Evolutionary conservation across 495 filamentous ascomycete genomes (phyloP).

Genomic region (Cercophora sp.): DNA sequence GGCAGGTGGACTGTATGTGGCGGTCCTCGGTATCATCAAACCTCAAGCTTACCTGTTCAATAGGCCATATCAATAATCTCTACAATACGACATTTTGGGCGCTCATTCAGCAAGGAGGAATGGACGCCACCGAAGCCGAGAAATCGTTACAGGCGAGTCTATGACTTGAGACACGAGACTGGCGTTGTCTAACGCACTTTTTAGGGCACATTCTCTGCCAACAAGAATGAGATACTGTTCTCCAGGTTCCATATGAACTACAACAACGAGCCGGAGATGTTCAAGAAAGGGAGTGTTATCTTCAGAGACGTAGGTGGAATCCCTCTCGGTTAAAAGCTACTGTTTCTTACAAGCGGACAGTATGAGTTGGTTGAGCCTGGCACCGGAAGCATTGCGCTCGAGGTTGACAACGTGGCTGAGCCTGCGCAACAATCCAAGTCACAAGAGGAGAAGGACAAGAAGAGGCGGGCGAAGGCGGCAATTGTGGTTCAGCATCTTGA

Average conservation of each 20-base stretch:
- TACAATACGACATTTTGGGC: constrained; percentile 98
- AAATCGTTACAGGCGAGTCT: constrained; percentile 71
- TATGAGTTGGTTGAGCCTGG: constrained; percentile 53
- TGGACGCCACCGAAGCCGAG: constrained; percentile 74
- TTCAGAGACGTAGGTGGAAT: constrained; percentile 67
- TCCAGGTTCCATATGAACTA: constrained; percentile 89
- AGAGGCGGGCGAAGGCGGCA: constrained; percentile 66
- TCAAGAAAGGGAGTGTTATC: constrained; percentile 86
- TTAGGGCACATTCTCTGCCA: constrained; percentile 73
- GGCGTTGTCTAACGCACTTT: constrained; percentile 6
- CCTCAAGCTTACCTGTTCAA: not conserved
- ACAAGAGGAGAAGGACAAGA: constrained; percentile 73
- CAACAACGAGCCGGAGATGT: constrained; percentile 90
- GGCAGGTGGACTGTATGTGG: constrained; percentile 88
- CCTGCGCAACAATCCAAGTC: constrained; percentile 59
- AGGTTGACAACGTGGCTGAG: constrained; percentile 37
- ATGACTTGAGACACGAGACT: too few species aligned
- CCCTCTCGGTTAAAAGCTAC: not conserved
- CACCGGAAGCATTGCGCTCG: constrained; percentile 30
- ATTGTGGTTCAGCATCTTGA: constrained; percentile 82
- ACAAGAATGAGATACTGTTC: constrained; percentile 97
- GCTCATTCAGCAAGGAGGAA: constrained; percentile 70
- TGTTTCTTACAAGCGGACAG: constrained; percentile 18
- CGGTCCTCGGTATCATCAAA: not conserved
- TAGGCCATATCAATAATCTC: constrained; percentile 95